Conservation (phyloP, 441 rosid genomes). For the Bruguiera hainesii region DNA sequence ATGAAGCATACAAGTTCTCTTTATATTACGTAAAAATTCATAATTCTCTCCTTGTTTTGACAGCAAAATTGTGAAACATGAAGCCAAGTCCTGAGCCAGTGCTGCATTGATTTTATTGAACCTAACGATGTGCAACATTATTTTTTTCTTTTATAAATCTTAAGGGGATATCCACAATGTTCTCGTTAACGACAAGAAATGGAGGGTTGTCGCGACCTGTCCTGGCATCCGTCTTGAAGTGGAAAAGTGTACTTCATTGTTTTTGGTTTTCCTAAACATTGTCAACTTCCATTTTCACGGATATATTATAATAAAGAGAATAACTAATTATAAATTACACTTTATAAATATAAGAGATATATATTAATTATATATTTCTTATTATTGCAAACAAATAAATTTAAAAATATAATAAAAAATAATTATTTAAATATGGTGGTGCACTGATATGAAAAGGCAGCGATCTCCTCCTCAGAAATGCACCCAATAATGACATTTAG, state of each 20-base stretch:
- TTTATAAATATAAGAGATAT: too few relatives aligned
- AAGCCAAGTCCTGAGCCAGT: neutral
- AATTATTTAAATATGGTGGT: too few relatives aligned
- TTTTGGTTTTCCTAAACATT: conserved; percentile 3
- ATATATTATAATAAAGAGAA: neutral
- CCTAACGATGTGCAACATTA: neutral
- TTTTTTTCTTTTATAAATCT: conserved; percentile 1
- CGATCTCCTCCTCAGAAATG: conserved; percentile 38
- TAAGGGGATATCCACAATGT: conserved; percentile 13
- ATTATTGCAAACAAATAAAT: too few relatives aligned
- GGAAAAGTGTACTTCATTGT: conserved; percentile 20
- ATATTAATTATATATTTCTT: too few relatives aligned
- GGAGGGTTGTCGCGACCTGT: conserved; percentile 17
- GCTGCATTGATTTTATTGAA: neutral
- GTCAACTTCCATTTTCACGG: neutral
- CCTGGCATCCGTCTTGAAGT: conserved; percentile 14
- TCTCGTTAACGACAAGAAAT: conserved; percentile 15
- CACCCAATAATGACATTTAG: conserved; percentile 34
- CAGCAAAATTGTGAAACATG: neutral
- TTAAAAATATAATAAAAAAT: too few relatives aligned
- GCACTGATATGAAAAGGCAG: conserved; percentile 9
- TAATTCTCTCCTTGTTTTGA: too few relatives aligned
- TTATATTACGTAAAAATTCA: too few relatives aligned
- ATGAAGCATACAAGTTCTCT: too few relatives aligned
- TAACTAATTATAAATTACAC: neutral